Conservation (phyloP, 768 basidiomycete genomes). For the Russula virescens region DNA sequence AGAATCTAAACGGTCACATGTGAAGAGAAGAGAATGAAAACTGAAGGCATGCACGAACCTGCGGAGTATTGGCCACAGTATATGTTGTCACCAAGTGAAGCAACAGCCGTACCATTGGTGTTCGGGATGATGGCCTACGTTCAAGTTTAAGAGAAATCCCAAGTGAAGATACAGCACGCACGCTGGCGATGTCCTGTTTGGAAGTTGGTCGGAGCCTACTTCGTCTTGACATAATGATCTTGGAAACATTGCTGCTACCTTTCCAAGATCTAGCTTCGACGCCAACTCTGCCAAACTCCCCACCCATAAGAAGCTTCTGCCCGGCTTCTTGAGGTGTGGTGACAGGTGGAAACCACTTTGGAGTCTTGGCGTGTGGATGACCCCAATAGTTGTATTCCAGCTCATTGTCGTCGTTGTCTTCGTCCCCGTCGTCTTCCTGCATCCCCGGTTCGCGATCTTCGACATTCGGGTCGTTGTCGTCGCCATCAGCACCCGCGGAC, state of each 20-base stretch:
- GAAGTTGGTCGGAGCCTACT: slow-evolving; percentile 26
- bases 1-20: slow-evolving; percentile 50
- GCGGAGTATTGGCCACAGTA: slow-evolving; percentile 83
- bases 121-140: slow-evolving; percentile 70
- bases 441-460: slow-evolving; percentile 4
- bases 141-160: background rate
- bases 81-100: slow-evolving; percentile 63
- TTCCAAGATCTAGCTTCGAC: slow-evolving; percentile 42
- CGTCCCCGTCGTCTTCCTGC: slow-evolving; percentile 38
- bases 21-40: slow-evolving; percentile 4
- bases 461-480: background rate
- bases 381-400: slow-evolving; percentile 24
- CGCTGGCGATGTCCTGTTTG: slow-evolving; percentile 52
- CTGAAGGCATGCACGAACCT: slow-evolving; percentile 36
- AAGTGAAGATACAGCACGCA: slow-evolving; percentile 32
- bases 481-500: background rate
- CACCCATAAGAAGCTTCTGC: slow-evolving; percentile 58
- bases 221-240: slow-evolving; percentile 39
- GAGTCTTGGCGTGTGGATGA: slow-evolving; percentile 25
- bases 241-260: slow-evolving; percentile 44
- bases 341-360: slow-evolving; percentile 36
- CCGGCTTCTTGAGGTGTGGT: slow-evolving; percentile 61
- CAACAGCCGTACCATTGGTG: slow-evolving; percentile 72
- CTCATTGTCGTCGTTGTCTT: slow-evolving; percentile 32
- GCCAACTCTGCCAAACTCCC: slow-evolving; percentile 71